A percentile compares a stretch with the other conserved stretches of the same genome.
Evolutionary conservation across 495 filamentous ascomycete genomes (phyloP).

Genomic region (Hypoxylon trugodes): DNA sequence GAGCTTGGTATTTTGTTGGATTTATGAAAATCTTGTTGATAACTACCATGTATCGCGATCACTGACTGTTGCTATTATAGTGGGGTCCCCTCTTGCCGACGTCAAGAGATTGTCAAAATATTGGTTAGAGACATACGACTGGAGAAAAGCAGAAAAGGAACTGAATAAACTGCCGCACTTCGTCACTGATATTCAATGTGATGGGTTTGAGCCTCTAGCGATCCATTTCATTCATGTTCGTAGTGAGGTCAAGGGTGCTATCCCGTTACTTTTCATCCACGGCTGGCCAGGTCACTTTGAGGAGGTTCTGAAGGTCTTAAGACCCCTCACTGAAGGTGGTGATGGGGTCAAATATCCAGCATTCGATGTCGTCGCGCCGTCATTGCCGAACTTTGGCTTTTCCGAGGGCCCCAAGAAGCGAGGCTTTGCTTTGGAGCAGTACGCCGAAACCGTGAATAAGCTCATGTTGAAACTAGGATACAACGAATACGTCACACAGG

Average conservation of each 20-base stretch:
- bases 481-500: conserved; percentile 62
- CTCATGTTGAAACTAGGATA: conserved; percentile 75
- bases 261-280: conserved; percentile 67
- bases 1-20: too few species aligned
- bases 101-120: conserved; percentile 59
- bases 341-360: conserved; percentile 54
- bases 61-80: conserved; percentile 4
- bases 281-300: conserved; percentile 75
- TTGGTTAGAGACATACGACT: conserved; percentile 59
- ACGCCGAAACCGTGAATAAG: conserved; percentile 67
- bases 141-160: conserved; percentile 54
- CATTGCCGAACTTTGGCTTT: conserved; percentile 75
- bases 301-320: conserved; percentile 70
- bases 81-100: conserved; percentile 58
- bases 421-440: conserved; percentile 67
- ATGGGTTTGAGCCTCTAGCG: conserved; percentile 56
- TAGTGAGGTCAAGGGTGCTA: conserved; percentile 55
- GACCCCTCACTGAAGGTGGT: conserved; percentile 57
- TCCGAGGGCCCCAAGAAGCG: conserved; percentile 57
- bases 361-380: conserved; percentile 73
- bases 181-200: conserved; percentile 57
- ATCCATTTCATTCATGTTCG: conserved; percentile 65
- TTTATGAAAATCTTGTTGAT: too few species aligned
- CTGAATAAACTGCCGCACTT: conserved; percentile 67
- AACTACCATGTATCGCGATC: background rate